These are phyloP conservation scores for Lactifluus piperatus DNA, from an alignment of 768 basidiomycete species.

Conservation along the genomic window DNA sequence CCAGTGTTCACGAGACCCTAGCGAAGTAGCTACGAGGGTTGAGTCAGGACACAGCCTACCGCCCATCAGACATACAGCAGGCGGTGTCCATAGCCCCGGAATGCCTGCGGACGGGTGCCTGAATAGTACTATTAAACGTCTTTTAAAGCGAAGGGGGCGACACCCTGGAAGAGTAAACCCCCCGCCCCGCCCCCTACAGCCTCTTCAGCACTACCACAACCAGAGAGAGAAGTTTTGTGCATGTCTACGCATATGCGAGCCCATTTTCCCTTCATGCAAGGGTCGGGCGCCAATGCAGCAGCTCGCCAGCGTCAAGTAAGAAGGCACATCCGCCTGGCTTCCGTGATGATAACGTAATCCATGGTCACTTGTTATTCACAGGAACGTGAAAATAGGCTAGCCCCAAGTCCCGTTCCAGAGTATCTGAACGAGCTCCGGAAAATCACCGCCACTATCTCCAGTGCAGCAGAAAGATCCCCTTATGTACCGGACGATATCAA, in stretches of 20 bases:
- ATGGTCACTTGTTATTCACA: background rate
- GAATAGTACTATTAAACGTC: background rate
- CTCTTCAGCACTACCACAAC: background rate
- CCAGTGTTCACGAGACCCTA: background rate
- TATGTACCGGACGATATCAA: background rate
- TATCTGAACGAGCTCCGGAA: background rate
- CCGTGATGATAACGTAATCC: background rate
- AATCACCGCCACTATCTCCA: background rate
- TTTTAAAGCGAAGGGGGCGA: background rate
- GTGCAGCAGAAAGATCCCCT: background rate
- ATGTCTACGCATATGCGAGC: background rate
- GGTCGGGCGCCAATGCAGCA: background rate
- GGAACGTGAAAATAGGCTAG: background rate
- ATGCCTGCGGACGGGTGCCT: background rate
- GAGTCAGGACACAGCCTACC: slow-evolving; percentile 1
- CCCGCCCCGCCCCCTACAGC: background rate
- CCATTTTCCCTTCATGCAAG: background rate
- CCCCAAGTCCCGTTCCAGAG: background rate
- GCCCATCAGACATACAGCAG: background rate
- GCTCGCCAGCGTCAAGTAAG: background rate
- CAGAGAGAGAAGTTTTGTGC: background rate
- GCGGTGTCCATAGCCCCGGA: background rate
- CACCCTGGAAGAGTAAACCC: background rate
- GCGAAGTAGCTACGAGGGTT: background rate
- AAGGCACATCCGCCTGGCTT: no score